Evolutionary conservation across 2,329 filamentous ascomycete species (phyloP), one percentile per base, ranked within the genome.

Genomic region (Apiospora sp.): DNA sequence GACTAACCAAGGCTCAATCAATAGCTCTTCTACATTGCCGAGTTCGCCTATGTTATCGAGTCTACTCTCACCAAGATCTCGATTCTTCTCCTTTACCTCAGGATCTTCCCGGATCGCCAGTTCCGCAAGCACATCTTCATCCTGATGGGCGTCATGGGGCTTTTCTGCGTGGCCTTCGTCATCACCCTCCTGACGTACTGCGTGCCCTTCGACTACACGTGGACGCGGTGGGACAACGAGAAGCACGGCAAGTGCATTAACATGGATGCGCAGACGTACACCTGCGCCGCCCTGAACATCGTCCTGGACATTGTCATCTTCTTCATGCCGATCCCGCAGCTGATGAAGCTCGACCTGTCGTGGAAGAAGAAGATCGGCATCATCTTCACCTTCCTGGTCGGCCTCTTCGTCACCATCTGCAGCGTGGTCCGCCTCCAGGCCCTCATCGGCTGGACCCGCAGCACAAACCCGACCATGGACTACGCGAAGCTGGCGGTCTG

Each of bases 351-450:
- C 37, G 70, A 73, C 48, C 34, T 73, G 24, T 61, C 24, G 13
- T 41, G 44, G 71, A 73, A 72, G 68, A 73, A 72, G 71, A 73
- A 73, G 64, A 2, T 71, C 49, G 44, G 71, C 70, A 70, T 79
- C 77, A 22, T 75, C 74, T 10, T 80, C 77, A 16, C 75, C 75
- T 41, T 79, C 77, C 3, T 71, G 76, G 68, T 82, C 81, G n/a
- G 73, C 41, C 61, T 81, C 78, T 51, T 73, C 43, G 72, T 73
- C 37, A 73, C 72, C 51, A 72, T 72, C 27, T 71, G 70, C 67
- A 73, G 72, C 27, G 68, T 73, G 67, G 71, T 73, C 37, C 72
- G 72, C 13, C 70, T 73, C 22, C 46, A 54, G n/a, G 24, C 68
- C 27, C 48, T 73, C 30, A n/a, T 73, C 10, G 71, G 68, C 41